phyloP scores from a whole-genome alignment of 768 basidiomycete species.

The Lactarius deliciosus region DNA sequence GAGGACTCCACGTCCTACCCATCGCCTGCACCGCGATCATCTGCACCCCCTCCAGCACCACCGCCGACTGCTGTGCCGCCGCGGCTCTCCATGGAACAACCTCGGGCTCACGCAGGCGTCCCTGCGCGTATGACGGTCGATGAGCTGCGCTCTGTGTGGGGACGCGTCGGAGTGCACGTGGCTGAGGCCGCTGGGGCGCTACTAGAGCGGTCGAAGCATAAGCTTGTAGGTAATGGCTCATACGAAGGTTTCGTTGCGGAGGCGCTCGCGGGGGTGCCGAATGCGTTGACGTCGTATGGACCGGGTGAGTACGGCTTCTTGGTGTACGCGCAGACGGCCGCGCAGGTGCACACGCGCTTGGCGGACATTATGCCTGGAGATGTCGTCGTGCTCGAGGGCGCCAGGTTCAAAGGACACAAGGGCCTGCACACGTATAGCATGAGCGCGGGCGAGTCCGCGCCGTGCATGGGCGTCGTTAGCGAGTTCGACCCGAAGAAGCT shows the following conservation, averaged over 20 bases:
- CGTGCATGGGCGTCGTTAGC: conserved; percentile 69
- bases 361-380: conserved; percentile 89
- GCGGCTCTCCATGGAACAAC: conserved; percentile 8
- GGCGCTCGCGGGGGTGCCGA: conserved; percentile 65
- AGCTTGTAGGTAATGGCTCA: conserved; percentile 81
- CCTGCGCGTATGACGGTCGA: conserved; percentile 52
- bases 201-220: conserved; percentile 73
- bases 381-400: conserved; percentile 70
- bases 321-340: conserved; percentile 69
- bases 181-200: conserved; percentile 66
- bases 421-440: conserved; percentile 73
- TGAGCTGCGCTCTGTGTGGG: conserved; percentile 68
- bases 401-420: conserved; percentile 77
- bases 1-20: conserved; percentile 50
- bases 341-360: conserved; percentile 63
- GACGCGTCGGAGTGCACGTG: conserved; percentile 72
- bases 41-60: conserved; percentile 31
- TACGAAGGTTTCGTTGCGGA: conserved; percentile 74
- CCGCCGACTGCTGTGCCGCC: conserved; percentile 18
- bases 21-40: conserved; percentile 30
- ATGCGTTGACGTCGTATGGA: conserved; percentile 45
- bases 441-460: conserved; percentile 51
- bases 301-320: conserved; percentile 65
- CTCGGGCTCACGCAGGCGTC: conserved; percentile 5
- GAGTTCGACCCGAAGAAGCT: conserved; percentile 87